phyloP scores from a whole-genome alignment of 805 yeast genomes.

The Tetrapisispora pingtungensis region DNA sequence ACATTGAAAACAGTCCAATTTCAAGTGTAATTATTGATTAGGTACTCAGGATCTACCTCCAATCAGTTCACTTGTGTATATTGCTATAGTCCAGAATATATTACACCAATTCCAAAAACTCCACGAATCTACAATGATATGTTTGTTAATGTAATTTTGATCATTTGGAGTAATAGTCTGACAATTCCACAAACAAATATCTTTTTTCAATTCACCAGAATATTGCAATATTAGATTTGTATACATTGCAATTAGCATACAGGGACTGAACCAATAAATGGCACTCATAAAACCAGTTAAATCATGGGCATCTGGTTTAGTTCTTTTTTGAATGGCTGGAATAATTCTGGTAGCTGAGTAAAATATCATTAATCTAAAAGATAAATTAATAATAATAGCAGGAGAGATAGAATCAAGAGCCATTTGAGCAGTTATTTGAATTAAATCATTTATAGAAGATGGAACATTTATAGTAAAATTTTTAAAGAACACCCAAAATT shows the following conservation, averaged over 20 bases:
- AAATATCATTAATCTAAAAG: slow-evolving; percentile 78
- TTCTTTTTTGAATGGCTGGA: slow-evolving; percentile 51
- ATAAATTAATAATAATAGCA: slow-evolving; percentile 69
- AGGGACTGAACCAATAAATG: slow-evolving; percentile 83
- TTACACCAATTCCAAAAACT: slow-evolving; percentile 97
- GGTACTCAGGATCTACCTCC: slow-evolving; percentile 7
- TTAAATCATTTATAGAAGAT: slow-evolving; percentile 23
- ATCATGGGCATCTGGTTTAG: slow-evolving; percentile 17
- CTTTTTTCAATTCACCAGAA: slow-evolving; percentile 60
- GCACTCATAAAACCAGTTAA: slow-evolving; percentile 33
- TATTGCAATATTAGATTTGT: slow-evolving; percentile 90
- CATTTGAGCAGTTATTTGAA: slow-evolving; percentile 31
- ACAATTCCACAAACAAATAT: slow-evolving; percentile 50
- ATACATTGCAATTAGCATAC: slow-evolving; percentile 88
- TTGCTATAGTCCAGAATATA: slow-evolving; percentile 65
- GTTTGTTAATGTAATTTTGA: background rate
- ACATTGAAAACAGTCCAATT: too few species aligned
- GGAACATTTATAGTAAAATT: slow-evolving; percentile 26
- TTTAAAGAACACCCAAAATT: slow-evolving; percentile 23
- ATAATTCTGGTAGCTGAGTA: slow-evolving; percentile 90
- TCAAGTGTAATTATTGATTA: too few species aligned
- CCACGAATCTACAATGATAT: slow-evolving; percentile 54
- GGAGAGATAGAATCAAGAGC: slow-evolving; percentile 61
- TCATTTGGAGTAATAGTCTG: background rate
- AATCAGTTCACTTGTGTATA: slow-evolving; percentile 70